Base-by-base conservation (phyloP, 23 red algal species). In the Agarophyton chilense region DNA sequence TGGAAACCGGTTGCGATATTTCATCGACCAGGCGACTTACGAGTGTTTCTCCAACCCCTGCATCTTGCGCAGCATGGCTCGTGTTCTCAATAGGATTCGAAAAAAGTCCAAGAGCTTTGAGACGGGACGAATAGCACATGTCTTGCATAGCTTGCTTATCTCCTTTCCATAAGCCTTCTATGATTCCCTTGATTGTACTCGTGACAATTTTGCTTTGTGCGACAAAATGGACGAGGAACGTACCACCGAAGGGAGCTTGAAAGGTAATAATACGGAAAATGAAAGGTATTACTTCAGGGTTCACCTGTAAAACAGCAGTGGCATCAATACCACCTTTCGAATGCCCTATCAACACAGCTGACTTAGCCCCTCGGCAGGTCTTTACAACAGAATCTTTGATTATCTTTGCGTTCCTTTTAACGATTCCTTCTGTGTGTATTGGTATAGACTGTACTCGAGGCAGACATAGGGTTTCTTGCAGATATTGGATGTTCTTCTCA, bases 381-480 rank as follows among this genome's bases (percentile, higher is more conserved):
- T 79, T 79, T 35, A 89, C n/a, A 53, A 89, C 58, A 46, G 84
- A 77, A 41, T 89, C 89, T 13, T 65, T 46, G 53, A 82, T 77
- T 33, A 75, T 60, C 28, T 74, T 73, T 0, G 64, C 57, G 28
- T 83, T 92, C 36, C 77, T 76, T 63, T 71, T 18, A 41, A 92
- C 74, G 78, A 78, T 83, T 49, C 89, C 78, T 35, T 92, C 89
- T 38, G 89, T 92, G 78, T 92, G 78, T 39, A 83, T 83, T 56
- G 84, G 84, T 2, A 75, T 64, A n/a, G 77, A 52, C 36, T 77
- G 57, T 10, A 77, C 76, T 11, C 56, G 36, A 39, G 44, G 60
- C 32, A 92, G 52, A 3, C 63, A 35, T 33, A 92, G 78, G 13
- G 7, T 82, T 29, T 70, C 61, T 46, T 74, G 39, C 24, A 92